Evolutionary conservation across 2,329 filamentous ascomycete species (phyloP).

Genomic region (Fusarium sp.): DNA sequence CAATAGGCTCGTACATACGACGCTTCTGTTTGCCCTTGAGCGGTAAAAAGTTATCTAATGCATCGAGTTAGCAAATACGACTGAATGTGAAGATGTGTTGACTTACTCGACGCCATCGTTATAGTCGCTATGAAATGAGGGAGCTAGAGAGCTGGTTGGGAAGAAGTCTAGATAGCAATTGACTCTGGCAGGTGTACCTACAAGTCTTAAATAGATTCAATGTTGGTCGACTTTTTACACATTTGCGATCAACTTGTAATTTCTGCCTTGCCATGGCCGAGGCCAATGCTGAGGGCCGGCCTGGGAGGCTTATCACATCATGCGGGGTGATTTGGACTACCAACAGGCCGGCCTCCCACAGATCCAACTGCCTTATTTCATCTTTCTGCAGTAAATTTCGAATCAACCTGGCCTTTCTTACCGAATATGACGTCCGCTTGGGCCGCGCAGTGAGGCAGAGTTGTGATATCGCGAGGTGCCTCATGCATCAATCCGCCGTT

Average conservation of each 20-base stretch:
- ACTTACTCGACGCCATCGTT: constrained; percentile 21
- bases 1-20: constrained; percentile 48
- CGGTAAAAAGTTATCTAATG: not conserved
- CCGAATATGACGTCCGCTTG: constrained; percentile 1
- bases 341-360: constrained; percentile 17
- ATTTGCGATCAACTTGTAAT: not conserved
- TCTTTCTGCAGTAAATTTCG: not conserved
- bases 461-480: constrained; percentile 1
- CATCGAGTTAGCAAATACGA: fast-evolving
- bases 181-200: not conserved
- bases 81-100: fast-evolving
- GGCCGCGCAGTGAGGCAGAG: constrained; percentile 33
- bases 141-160: not conserved
- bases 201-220: not conserved
- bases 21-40: constrained; percentile 38
- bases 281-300: constrained; percentile 29
- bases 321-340: constrained; percentile 25
- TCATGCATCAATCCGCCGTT: not conserved
- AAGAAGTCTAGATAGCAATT: not conserved
- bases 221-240: not conserved
- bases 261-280: constrained; percentile 19
- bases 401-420: not conserved
- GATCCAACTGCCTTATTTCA: constrained; percentile 4
- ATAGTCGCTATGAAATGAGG: too few relatives aligned
- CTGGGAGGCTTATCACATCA: constrained; percentile 42